These are phyloP conservation scores for Candida tetrigidarum DNA, from an alignment of 1,139 yeast species.

Conservation along the genomic window DNA sequence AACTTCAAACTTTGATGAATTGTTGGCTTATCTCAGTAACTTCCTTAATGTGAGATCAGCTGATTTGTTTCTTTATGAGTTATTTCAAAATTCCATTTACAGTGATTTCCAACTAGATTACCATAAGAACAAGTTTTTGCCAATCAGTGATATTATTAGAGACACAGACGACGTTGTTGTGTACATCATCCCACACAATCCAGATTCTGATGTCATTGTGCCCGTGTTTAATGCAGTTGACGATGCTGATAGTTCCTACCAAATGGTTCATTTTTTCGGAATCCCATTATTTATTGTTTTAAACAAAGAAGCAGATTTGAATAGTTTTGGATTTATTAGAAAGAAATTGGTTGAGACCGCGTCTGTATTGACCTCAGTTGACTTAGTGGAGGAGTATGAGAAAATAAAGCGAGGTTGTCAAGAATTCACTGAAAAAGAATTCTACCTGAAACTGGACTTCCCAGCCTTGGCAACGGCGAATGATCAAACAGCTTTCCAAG, in stretches of 20 bases:
- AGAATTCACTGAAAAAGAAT: slow-evolving; percentile 21
- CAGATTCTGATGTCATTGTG: slow-evolving; percentile 53
- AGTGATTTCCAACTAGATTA: slow-evolving; percentile 67
- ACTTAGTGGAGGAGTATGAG: slow-evolving; percentile 28
- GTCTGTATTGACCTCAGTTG: slow-evolving; percentile 29
- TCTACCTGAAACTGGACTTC: slow-evolving; percentile 39
- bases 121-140: slow-evolving; percentile 61
- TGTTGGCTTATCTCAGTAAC: slow-evolving; percentile 62
- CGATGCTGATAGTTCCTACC: slow-evolving; percentile 45
- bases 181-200: slow-evolving; percentile 62
- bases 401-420: slow-evolving; percentile 19
- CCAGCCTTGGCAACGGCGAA: slow-evolving; percentile 22
- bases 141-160: slow-evolving; percentile 70
- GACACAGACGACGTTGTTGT: slow-evolving; percentile 67
- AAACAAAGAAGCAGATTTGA: slow-evolving; percentile 39
- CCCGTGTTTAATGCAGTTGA: slow-evolving; percentile 68
- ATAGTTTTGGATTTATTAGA: slow-evolving; percentile 56
- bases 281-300: slow-evolving; percentile 75
- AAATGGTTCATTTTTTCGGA: slow-evolving; percentile 54
- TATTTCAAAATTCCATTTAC: slow-evolving; percentile 72
- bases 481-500: slow-evolving; percentile 15
- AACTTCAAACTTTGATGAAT: slow-evolving; percentile 65
- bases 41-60: slow-evolving; percentile 48
- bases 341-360: slow-evolving; percentile 52
- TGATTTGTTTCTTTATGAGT: slow-evolving; percentile 66